These are phyloP conservation scores for Didymella arachidicola DNA, from an alignment of 2,329 filamentous ascomycete species.

Conservation along the genomic window DNA sequence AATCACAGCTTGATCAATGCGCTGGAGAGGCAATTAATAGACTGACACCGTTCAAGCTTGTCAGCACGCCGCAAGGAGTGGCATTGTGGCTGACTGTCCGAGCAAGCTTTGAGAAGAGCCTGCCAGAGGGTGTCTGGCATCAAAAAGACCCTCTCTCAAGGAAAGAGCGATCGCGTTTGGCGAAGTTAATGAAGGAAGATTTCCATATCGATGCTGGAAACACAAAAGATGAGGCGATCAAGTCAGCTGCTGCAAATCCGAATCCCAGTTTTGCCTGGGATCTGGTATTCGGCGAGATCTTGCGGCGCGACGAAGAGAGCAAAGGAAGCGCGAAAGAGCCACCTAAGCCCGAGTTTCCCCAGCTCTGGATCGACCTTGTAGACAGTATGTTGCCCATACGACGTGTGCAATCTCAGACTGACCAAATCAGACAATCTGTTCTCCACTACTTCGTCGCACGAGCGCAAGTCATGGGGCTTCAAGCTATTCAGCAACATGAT, in stretches of 20 bases:
- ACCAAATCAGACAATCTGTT: constrained; percentile 75
- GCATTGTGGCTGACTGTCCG: constrained; percentile 83
- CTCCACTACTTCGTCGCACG: constrained; percentile 79
- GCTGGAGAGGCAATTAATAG: constrained; percentile 69
- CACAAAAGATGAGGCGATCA: constrained; percentile 55
- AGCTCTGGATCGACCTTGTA: constrained; percentile 86
- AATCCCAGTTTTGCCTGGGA: constrained; percentile 91
- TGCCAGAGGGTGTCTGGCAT: constrained; percentile 76
- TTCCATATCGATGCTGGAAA: constrained; percentile 60
- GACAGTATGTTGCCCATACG: constrained; percentile 71
- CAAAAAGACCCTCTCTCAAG: constrained; percentile 74
- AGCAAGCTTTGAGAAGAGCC: constrained; percentile 67
- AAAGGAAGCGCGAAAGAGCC: constrained; percentile 43
- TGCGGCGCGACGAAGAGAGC: constrained; percentile 36
- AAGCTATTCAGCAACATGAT: constrained; percentile 83
- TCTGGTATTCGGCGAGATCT: constrained; percentile 66
- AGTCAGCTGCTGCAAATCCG: constrained; percentile 78
- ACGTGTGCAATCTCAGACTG: constrained; percentile 5
- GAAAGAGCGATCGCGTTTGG: constrained; percentile 72
- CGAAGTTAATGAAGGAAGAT: constrained; percentile 81
- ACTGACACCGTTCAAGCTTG: constrained; percentile 70
- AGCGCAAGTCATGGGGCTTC: constrained; percentile 92
- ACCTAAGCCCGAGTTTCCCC: constrained; percentile 63
- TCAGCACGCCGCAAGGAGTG: constrained; percentile 85
- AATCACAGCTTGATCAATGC: constrained; percentile 60